Evolutionary conservation across 2,329 filamentous ascomycete genomes (phyloP).

Genomic region (Phialophora macrospora): DNA sequence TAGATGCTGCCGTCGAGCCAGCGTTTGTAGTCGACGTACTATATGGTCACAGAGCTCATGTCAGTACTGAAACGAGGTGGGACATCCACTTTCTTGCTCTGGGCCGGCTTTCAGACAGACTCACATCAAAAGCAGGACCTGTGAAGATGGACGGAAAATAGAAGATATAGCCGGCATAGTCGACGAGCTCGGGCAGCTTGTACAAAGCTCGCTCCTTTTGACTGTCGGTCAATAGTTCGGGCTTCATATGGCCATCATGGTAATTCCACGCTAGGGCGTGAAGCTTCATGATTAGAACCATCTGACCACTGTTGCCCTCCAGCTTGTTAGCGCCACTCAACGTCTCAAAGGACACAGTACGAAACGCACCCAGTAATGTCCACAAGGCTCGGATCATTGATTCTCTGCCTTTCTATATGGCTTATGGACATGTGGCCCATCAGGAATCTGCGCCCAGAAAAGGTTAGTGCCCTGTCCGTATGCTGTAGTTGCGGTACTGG

Average conservation of each 20-base stretch:
- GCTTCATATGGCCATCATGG: slow-evolving; percentile 82
- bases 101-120: background rate
- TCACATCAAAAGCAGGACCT: slow-evolving; percentile 82
- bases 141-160: slow-evolving; percentile 93
- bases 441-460: slow-evolving; percentile 48
- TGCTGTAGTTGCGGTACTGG: slow-evolving; percentile 31
- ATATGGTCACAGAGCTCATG: background rate
- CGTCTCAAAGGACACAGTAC: background rate
- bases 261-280: slow-evolving; percentile 98
- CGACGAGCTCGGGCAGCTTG: slow-evolving; percentile 73
- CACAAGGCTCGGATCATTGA: slow-evolving; percentile 67
- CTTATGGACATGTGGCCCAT: slow-evolving; percentile 95
- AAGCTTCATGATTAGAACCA: slow-evolving; percentile 98
- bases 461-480: background rate
- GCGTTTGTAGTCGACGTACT: slow-evolving; percentile 81
- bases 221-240: slow-evolving; percentile 78
- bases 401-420: slow-evolving; percentile 80
- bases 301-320: slow-evolving; percentile 66
- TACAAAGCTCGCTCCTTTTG: slow-evolving; percentile 82
- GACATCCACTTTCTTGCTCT: background rate
- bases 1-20: slow-evolving; percentile 98
- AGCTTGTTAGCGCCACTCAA: background rate
- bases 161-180: slow-evolving; percentile 87
- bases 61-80: background rate
- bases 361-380: slow-evolving; percentile 73